phyloP scores from a whole-genome alignment of 129 eudicot species.

The Artemisia argyi region DNA sequence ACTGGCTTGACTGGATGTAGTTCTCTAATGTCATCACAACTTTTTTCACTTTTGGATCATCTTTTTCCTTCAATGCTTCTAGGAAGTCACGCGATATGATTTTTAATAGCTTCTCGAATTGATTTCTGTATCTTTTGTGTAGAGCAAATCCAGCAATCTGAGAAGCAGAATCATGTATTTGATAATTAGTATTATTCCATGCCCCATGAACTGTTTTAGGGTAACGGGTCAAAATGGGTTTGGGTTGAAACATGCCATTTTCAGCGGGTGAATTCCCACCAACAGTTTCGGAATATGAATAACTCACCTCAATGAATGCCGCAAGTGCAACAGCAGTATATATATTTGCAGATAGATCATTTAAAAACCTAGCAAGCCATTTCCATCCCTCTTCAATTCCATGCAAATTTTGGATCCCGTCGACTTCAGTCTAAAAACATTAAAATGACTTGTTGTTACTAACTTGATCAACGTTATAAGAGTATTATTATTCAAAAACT shows the following conservation, averaged over 20 bases:
- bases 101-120: constrained; percentile 68
- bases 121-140: constrained; percentile 57
- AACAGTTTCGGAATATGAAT: no score
- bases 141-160: constrained; percentile 94
- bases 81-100: constrained; percentile 52
- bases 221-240: neutral
- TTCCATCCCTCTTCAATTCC: constrained; percentile 92
- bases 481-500: constrained; percentile 6
- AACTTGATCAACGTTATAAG: neutral
- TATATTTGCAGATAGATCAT: constrained; percentile 69
- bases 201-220: neutral
- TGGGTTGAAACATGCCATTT: no score
- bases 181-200: neutral
- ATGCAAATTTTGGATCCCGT: constrained; percentile 29
- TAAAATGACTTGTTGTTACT: no score
- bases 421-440: no score
- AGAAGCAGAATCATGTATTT: neutral
- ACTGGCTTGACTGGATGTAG: constrained; percentile 61
- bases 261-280: no score
- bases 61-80: constrained; percentile 40
- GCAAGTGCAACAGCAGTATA: constrained; percentile 66
- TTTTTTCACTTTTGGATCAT: constrained; percentile 40
- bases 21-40: constrained; percentile 37
- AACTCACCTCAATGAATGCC: constrained; percentile 75
- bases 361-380: constrained; percentile 91